Percentiles rank a stretch among this genome's conserved stretches.
These are phyloP conservation scores for Simmondsia chinensis DNA, from an alignment of 148 eudicot genomes.

Conservation along the genomic window DNA sequence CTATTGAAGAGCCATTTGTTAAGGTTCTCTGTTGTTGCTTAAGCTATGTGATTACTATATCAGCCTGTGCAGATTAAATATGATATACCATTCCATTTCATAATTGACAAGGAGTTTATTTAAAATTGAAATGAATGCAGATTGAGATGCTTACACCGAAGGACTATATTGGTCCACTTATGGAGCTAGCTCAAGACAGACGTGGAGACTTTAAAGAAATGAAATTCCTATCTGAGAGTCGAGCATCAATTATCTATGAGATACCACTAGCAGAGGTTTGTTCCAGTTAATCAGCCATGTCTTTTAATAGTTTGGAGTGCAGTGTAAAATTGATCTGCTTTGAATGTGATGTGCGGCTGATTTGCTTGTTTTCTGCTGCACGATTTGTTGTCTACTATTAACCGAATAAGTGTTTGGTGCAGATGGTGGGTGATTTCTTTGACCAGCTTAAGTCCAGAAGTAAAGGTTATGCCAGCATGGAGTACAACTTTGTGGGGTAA, in stretches of 20 bases:
- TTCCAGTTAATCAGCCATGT: too few species aligned
- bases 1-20: slow-evolving; percentile 88
- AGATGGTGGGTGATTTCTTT: slow-evolving; percentile 99
- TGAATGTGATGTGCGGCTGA: not conserved
- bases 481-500: slow-evolving; percentile 83
- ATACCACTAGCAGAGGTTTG: slow-evolving; percentile 95
- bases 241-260: slow-evolving; percentile 71
- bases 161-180: slow-evolving; percentile 88
- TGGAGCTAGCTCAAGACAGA: slow-evolving; percentile 97
- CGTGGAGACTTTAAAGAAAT: slow-evolving; percentile 94
- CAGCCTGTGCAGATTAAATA: too few species aligned
- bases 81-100: too few species aligned
- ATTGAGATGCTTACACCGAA: slow-evolving; percentile 95
- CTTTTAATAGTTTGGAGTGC: too few species aligned
- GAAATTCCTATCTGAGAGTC: slow-evolving; percentile 75
- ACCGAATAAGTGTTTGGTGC: slow-evolving; percentile 7
- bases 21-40: slow-evolving; percentile 38
- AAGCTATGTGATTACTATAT: too few species aligned
- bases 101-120: not conserved
- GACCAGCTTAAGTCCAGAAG: slow-evolving; percentile 98
- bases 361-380: slow-evolving; percentile 1
- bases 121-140: slow-evolving; percentile 20
- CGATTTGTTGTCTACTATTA: not conserved
- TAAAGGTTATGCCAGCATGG: slow-evolving; percentile 99
- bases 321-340: too few species aligned